Base-by-base conservation (phyloP, 1,284 basidiomycete genomes). In the Ganoderma leucocontextum region DNA sequence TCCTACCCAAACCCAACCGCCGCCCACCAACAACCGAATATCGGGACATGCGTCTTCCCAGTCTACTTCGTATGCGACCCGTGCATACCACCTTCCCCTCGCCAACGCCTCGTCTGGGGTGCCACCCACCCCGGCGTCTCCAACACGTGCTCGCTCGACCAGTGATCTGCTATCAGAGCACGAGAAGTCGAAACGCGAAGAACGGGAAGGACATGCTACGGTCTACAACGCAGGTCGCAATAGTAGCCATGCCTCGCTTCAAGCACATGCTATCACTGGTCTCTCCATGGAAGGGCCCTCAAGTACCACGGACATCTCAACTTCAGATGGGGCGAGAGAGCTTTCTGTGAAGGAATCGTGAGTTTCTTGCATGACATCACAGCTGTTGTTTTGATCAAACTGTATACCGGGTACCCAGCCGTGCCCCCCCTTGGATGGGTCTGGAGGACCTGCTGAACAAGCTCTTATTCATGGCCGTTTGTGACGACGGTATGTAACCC, bases 401-500 rank as follows among this genome's bases (percentile, higher is more conserved):
- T 8, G 22, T 12, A 15, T 29, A 9, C 35, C 19, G 57, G 12
- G 22, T 52, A 12, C 62, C n/a, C 73, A 89, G 88, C 65, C 87
- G 87, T 71, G 86, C 88, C n/a, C 83, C 87, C 15, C 88, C 91
- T 67, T 94, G 89, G 85, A 89, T 89, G 62, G 89, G 88, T 42
- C 75, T 93, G 60, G 92, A 94, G 4, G 91, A 93, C 71, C 81
- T 94, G 35, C 80, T 94, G 55, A 91, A 94, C 75, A 94, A 92
- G 75, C 81, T 94, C 2, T 80, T 94, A 25, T 94, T 94, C 76
- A 73, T 80, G 70, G 76, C 77, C 41, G 78, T 78, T 65, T 93
- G 91, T 75, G 92, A 91, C 60, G 92, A 94, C 77, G 93, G 92
- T 94, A 72, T 72, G 88, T 70, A 29, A 22, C 25, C 15, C 22